Evolutionary conservation across 148 eudicot genomes (phyloP).

Genomic region (Fagopyrum tataricum): DNA sequence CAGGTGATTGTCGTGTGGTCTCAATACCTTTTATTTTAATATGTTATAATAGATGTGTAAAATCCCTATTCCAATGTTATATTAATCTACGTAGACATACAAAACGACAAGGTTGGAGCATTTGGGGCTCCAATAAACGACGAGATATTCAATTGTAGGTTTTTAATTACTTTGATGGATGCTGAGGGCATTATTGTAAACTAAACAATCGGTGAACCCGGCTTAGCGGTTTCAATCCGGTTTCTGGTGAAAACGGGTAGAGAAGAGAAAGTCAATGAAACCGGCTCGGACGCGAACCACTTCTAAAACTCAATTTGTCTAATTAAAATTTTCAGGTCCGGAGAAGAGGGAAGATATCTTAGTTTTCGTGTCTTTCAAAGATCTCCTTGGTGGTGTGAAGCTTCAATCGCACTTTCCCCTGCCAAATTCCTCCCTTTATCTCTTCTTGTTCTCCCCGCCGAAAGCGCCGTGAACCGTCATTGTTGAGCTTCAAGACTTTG

Average conservation of each 20-base stretch:
- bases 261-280: background rate
- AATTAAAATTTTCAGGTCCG: background rate
- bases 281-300: constrained; percentile 7
- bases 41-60: too few species aligned
- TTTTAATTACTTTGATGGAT: background rate
- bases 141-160: background rate
- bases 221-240: background rate
- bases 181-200: background rate
- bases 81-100: background rate
- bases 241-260: background rate
- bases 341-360: background rate
- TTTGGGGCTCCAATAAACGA: background rate
- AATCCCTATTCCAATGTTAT: too few species aligned
- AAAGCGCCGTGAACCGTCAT: background rate
- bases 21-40: too few species aligned
- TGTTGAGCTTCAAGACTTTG: background rate
- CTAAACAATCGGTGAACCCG: background rate
- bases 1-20: too few species aligned
- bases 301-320: constrained; percentile 6
- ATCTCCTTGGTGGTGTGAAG: constrained; percentile 5
- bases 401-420: constrained; percentile 3
- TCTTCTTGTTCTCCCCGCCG: background rate
- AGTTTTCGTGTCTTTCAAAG: constrained; percentile 7
- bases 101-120: background rate
- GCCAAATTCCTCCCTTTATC: background rate